Percentiles rank a stretch among this genome's conserved stretches.
phyloP scores from a whole-genome alignment of 768 basidiomycete genomes.

The Neoboletus subvelutipes region DNA sequence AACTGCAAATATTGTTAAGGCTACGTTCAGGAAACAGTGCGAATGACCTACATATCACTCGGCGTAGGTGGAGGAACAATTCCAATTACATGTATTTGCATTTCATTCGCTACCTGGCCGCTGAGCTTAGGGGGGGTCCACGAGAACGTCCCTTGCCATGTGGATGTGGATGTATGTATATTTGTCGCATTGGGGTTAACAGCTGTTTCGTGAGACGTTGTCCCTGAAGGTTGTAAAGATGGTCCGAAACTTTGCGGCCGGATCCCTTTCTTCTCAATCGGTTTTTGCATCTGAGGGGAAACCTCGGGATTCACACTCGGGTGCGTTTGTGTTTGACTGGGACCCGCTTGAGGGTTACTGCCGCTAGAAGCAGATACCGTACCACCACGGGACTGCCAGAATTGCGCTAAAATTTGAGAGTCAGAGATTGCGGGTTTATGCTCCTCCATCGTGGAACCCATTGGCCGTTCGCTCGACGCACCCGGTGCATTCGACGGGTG shows the following conservation, averaged over 20 bases:
- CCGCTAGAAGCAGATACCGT: constrained; percentile 2
- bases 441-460: constrained; percentile 16
- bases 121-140: constrained; percentile 39
- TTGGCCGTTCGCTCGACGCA: constrained; percentile 5
- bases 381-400: constrained; percentile 31
- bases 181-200: constrained; percentile 2
- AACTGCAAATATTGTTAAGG: constrained; percentile 37
- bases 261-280: constrained; percentile 45
- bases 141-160: constrained; percentile 51
- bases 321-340: constrained; percentile 12
- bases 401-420: constrained; percentile 26
- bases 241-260: constrained; percentile 21
- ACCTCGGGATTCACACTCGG: constrained; percentile 15
- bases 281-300: constrained; percentile 47
- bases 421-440: constrained; percentile 20
- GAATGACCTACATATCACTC: constrained; percentile 35
- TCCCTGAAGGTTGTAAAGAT: constrained; percentile 19
- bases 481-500: constrained; percentile 4
- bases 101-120: constrained; percentile 38
- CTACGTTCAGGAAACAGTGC: background rate
- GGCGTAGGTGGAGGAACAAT: constrained; percentile 18
- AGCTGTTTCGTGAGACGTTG: constrained; percentile 11
- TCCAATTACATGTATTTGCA: constrained; percentile 40
- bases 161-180: constrained; percentile 24
- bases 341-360: constrained; percentile 15